These are phyloP conservation scores for Reticulascus tulasneorum DNA, from an alignment of 2,329 filamentous ascomycete species.

Conservation along the genomic window DNA sequence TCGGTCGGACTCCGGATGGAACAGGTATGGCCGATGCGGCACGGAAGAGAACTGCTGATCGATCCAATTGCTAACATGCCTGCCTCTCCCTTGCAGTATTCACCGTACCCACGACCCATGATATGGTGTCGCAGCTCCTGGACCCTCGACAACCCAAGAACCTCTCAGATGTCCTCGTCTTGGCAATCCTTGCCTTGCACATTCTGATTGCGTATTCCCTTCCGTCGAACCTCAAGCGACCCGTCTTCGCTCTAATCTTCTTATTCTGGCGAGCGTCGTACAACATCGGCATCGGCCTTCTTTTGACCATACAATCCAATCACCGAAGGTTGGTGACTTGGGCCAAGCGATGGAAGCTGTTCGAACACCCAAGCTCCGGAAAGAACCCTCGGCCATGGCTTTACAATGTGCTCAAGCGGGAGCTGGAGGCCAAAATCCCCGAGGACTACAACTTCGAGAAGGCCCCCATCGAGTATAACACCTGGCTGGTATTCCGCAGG, in stretches of 20 bases:
- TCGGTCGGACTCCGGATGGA: conserved; percentile 85
- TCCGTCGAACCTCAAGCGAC: conserved; percentile 64
- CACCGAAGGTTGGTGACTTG: conserved; percentile 81
- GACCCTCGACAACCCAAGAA: conserved; percentile 96
- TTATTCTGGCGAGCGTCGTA: conserved; percentile 90
- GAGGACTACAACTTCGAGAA: conserved; percentile 90
- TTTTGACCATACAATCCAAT: conserved; percentile 86
- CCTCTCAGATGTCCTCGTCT: conserved; percentile 75
- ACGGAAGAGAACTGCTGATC: neutral
- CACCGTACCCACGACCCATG: conserved; percentile 90
- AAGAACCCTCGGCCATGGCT: conserved; percentile 78
- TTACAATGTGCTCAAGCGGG: conserved; percentile 78
- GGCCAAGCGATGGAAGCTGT: conserved; percentile 81
- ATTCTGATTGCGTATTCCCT: conserved; percentile 71
- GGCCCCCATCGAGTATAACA: conserved; percentile 97
- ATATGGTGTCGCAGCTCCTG: conserved; percentile 97
- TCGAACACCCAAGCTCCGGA: conserved; percentile 77
- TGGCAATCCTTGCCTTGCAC: conserved; percentile 72
- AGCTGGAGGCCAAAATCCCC: conserved; percentile 92
- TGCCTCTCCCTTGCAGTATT: conserved; percentile 63
- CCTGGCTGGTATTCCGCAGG: conserved; percentile 93
- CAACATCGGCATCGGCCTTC: conserved; percentile 88
- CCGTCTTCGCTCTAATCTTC: conserved; percentile 78
- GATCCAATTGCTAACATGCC: neutral
- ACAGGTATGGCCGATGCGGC: conserved; percentile 59